A percentile compares a stretch with the other conserved stretches of the same genome.
phyloP scores from a whole-genome alignment of 2,329 filamentous ascomycete species.

The Sclerotinia minor region DNA sequence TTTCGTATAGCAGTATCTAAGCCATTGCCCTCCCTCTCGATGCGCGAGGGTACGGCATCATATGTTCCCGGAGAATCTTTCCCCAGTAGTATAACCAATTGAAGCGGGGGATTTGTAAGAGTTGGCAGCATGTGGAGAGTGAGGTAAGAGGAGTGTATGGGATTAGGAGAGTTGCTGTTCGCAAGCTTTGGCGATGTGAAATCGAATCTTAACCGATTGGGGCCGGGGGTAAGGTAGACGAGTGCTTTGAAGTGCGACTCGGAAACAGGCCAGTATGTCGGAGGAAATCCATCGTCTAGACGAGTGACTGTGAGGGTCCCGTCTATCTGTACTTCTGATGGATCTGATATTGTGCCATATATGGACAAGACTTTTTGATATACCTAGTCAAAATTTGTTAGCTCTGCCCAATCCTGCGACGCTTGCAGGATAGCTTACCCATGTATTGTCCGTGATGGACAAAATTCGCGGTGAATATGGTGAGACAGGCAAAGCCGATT shows the following conservation, averaged over 20 bases:
- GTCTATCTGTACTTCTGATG: constrained; percentile 66
- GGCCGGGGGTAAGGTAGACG: constrained; percentile 85
- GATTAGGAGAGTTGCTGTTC: constrained; percentile 64
- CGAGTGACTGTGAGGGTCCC: constrained; percentile 78
- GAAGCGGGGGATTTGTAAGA: constrained; percentile 76
- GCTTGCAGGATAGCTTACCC: constrained; percentile 55
- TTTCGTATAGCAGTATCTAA: constrained; percentile 81
- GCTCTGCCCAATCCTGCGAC: neutral
- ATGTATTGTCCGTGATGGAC: constrained; percentile 78
- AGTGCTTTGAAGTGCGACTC: constrained; percentile 91
- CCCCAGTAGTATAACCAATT: constrained; percentile 82
- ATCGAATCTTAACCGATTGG: constrained; percentile 84
- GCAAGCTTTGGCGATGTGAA: constrained; percentile 81
- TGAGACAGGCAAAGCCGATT: constrained; percentile 63
- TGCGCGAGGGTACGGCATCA: constrained; percentile 75
- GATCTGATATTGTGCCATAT: constrained; percentile 77
- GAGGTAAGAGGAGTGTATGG: constrained; percentile 75
- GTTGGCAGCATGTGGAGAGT: constrained; percentile 85
- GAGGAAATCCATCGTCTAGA: constrained; percentile 81
- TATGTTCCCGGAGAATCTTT: constrained; percentile 86
- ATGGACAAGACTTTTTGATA: constrained; percentile 88
- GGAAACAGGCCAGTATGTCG: constrained; percentile 81
- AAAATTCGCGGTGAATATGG: constrained; percentile 77
- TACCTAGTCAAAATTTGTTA: constrained; percentile 56
- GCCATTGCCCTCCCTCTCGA: constrained; percentile 77